Conservation (phyloP, 1,284 basidiomycete genomes). For the Moniliophthora roreri region DNA sequence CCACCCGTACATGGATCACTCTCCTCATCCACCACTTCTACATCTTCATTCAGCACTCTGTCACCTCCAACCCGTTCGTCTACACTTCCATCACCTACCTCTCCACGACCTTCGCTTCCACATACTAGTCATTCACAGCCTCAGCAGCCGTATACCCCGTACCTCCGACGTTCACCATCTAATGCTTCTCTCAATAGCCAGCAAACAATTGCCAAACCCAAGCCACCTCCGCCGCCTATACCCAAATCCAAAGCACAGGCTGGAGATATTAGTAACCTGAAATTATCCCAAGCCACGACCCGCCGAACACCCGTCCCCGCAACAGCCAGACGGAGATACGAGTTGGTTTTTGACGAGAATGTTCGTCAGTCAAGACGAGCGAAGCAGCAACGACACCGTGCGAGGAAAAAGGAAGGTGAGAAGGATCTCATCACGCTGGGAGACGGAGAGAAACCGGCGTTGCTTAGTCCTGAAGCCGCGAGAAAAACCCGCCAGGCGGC, state of each 20-base stretch:
- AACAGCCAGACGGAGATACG: slow-evolving; percentile 63
- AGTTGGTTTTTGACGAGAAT: slow-evolving; percentile 61
- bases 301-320: slow-evolving; percentile 67
- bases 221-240: slow-evolving; percentile 2
- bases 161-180: not conserved
- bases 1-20: no score
- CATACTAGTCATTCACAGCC: no score
- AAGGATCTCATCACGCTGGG: not conserved
- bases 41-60: not conserved
- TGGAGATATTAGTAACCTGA: slow-evolving; percentile 8
- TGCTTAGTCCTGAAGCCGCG: slow-evolving; percentile 37
- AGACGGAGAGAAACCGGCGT: slow-evolving; percentile 25
- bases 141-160: not conserved
- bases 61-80: not conserved
- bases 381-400: slow-evolving; percentile 27
- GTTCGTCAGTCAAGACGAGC: slow-evolving; percentile 46
- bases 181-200: not conserved
- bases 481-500: slow-evolving; percentile 54
- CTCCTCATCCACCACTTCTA: not conserved
- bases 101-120: not conserved
- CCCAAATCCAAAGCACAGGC: not conserved
- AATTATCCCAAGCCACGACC: slow-evolving; percentile 22
- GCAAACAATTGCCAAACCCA: not conserved
- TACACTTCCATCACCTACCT: not conserved
- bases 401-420: slow-evolving; percentile 13